Percentiles rank a stretch among this genome's conserved stretches.
Evolutionary conservation across 2,329 filamentous ascomycete species (phyloP).

Genomic region (Metarhizium brunneum): DNA sequence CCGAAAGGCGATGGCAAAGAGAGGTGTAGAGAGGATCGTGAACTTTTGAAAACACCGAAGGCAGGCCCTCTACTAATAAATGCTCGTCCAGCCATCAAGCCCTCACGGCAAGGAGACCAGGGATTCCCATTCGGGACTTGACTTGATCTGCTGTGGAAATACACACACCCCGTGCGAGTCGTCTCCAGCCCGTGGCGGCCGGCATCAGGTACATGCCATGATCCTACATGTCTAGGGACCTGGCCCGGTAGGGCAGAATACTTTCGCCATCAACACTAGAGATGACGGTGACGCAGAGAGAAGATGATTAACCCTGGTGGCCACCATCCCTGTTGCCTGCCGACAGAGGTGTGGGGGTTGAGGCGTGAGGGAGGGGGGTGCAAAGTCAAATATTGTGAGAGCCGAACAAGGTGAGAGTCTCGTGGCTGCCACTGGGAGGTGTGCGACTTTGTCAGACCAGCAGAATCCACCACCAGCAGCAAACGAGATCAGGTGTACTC

Average conservation of each 20-base stretch:
- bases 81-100: neutral
- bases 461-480: neutral
- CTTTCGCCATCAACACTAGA: neutral
- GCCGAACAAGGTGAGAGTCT: no score
- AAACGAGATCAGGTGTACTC: neutral
- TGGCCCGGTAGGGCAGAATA: slow-evolving; percentile 2
- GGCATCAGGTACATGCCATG: neutral
- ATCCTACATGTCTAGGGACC: neutral
- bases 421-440: neutral
- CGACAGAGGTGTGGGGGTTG: neutral
- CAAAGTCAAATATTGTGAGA: no score
- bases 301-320: neutral
- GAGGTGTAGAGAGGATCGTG: neutral
- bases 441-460: neutral
- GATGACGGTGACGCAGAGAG: neutral
- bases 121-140: slow-evolving; percentile 4
- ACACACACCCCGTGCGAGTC: neutral
- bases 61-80: slow-evolving; percentile 6
- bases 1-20: neutral
- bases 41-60: neutral
- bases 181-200: neutral
- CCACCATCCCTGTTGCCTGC: neutral
- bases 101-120: neutral
- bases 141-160: slow-evolving; percentile 7
- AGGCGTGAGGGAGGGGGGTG: neutral